phyloP scores from a whole-genome alignment of 805 yeast genomes.

The Lipomyces starkeyi region DNA sequence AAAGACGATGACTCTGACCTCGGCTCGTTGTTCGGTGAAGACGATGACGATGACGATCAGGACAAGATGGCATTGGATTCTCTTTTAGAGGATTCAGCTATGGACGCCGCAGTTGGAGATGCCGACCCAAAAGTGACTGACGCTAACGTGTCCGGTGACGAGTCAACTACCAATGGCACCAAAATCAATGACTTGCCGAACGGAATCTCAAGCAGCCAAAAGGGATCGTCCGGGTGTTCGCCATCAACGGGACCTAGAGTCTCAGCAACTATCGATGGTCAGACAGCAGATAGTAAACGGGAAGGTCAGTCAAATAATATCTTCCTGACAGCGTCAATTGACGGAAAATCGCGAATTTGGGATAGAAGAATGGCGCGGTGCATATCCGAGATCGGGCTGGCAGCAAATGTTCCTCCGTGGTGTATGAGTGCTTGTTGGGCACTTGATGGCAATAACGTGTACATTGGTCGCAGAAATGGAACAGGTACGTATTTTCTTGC shows the following conservation, averaged over 20 bases:
- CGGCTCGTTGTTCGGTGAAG: slow-evolving; percentile 66
- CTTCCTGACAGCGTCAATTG: slow-evolving; percentile 80
- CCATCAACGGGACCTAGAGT: neutral
- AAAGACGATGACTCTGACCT: slow-evolving; percentile 39
- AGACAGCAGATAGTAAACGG: slow-evolving; percentile 12
- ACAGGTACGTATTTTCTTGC: slow-evolving; percentile 63
- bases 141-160: neutral
- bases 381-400: slow-evolving; percentile 58
- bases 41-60: slow-evolving; percentile 50
- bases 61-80: slow-evolving; percentile 3
- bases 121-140: neutral
- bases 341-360: slow-evolving; percentile 84
- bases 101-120: neutral
- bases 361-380: slow-evolving; percentile 62
- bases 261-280: neutral
- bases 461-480: slow-evolving; percentile 88
- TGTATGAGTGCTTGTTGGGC: slow-evolving; percentile 87
- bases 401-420: slow-evolving; percentile 88
- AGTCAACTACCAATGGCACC: slow-evolving; percentile 5
- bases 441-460: slow-evolving; percentile 74
- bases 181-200: slow-evolving; percentile 22
- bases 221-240: neutral
- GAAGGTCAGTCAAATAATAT: slow-evolving; percentile 49
- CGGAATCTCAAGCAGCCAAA: slow-evolving; percentile 1
- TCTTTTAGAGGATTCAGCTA: neutral